Conservation (phyloP, 345 rosid genomes). For the Melaleuca alternifolia region DNA sequence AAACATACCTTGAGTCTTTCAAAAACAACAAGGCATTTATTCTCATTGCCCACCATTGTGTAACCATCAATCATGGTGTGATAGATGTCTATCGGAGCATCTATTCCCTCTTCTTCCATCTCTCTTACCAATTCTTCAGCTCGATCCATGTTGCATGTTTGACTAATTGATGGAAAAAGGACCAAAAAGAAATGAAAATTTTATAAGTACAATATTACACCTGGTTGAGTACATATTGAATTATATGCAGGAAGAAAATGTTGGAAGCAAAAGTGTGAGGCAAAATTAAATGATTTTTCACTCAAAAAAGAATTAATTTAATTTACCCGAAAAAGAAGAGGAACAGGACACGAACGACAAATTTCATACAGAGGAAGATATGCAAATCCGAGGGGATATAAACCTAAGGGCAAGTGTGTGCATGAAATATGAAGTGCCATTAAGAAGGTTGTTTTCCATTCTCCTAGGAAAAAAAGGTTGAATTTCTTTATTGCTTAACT, state of each 20-base stretch:
- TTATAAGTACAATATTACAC: neutral
- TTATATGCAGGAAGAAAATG: neutral
- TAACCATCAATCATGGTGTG: slow-evolving; percentile 99
- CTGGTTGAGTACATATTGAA: neutral
- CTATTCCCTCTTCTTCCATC: slow-evolving; percentile 97
- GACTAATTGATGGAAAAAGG: slow-evolving; percentile 29
- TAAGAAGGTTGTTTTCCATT: neutral
- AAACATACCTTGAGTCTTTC: slow-evolving; percentile 72
- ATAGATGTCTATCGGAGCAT: slow-evolving; percentile 83
- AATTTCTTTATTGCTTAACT: neutral
- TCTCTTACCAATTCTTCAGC: slow-evolving; percentile 87
- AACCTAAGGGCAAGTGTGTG: neutral
- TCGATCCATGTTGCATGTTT: slow-evolving; percentile 60
- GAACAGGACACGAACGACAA: neutral
- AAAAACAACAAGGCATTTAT: slow-evolving; percentile 80
- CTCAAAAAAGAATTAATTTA: neutral
- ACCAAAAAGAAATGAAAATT: neutral
- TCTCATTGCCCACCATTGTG: slow-evolving; percentile 66
- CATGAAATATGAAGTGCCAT: neutral
- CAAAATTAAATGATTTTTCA: neutral
- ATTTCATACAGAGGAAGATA: neutral
- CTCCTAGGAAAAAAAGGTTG: neutral
- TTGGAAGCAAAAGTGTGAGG: neutral
- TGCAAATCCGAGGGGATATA: neutral
- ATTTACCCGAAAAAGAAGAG: neutral